phyloP scores from a whole-genome alignment of 306 rosid genomes.

The Cucurbita ficifolia region DNA sequence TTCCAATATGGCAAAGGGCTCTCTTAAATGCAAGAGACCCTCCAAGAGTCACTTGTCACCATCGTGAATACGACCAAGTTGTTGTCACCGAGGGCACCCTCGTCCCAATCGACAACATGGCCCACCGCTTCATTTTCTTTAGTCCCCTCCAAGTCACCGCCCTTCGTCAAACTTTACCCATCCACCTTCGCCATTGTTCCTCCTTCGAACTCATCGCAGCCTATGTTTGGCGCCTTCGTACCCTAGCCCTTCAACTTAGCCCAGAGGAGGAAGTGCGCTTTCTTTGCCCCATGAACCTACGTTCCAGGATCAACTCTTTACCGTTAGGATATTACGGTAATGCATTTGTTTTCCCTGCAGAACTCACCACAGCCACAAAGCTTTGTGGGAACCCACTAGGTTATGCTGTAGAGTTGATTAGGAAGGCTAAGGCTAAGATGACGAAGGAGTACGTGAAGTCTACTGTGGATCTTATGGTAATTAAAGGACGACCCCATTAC shows the following conservation, averaged over 20 bases:
- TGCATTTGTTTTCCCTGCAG: neutral
- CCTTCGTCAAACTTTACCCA: conserved; percentile 1
- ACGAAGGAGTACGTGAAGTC: conserved; percentile 35
- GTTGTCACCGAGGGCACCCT: neutral
- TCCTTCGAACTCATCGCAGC: conserved; percentile 11
- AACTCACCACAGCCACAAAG: neutral
- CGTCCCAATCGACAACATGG: neutral
- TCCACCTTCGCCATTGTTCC: neutral
- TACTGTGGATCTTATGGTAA: conserved; percentile 19
- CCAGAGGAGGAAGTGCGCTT: neutral
- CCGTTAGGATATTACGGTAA: conserved; percentile 23
- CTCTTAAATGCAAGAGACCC: conserved; percentile 1
- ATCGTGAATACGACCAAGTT: conserved; percentile 4
- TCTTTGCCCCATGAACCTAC: neutral
- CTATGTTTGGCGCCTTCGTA: conserved; percentile 7
- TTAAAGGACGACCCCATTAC: conserved; percentile 6
- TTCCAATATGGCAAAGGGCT: conserved; percentile 18
- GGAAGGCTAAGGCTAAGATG: conserved; percentile 8
- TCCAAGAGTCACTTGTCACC: conserved; percentile 4
- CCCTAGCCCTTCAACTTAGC: neutral
- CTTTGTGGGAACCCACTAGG: neutral
- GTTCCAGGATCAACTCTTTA: conserved; percentile 11
- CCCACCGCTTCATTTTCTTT: conserved; percentile 3
- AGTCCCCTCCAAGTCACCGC: neutral
- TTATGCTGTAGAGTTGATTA: conserved; percentile 16